These are phyloP conservation scores for Escovopsis sp. DNA, from an alignment of 2,329 filamentous ascomycete genomes.

Conservation along the genomic window DNA sequence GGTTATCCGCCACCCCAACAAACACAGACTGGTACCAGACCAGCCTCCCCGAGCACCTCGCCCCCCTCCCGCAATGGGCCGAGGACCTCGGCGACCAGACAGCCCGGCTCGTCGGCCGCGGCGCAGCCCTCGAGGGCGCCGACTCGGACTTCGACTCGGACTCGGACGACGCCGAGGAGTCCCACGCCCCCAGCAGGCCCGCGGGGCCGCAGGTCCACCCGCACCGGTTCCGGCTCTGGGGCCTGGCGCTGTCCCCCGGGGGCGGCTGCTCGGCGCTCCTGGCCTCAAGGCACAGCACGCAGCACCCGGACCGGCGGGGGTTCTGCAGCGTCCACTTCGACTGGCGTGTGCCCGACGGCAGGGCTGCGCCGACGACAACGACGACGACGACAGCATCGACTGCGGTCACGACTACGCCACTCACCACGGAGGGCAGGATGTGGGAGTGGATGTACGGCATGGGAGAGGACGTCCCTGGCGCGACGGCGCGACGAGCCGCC, in stretches of 20 bases:
- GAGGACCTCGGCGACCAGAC: slow-evolving; percentile 30
- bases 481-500: slow-evolving; percentile 13
- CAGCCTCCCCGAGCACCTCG: slow-evolving; percentile 22
- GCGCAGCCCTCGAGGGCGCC: slow-evolving; percentile 26
- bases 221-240: slow-evolving; percentile 38
- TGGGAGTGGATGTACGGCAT: slow-evolving; percentile 47
- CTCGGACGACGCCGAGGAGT: slow-evolving; percentile 9
- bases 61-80: slow-evolving; percentile 29
- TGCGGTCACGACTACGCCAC: slow-evolving; percentile 13
- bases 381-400: background rate
- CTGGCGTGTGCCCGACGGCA: slow-evolving; percentile 10
- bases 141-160: slow-evolving; percentile 15
- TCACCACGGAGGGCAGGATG: slow-evolving; percentile 39
- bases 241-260: slow-evolving; percentile 35
- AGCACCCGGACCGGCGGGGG: slow-evolving; percentile 30
- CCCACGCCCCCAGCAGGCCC: slow-evolving; percentile 1
- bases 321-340: slow-evolving; percentile 24
- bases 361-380: slow-evolving; percentile 1
- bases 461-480: slow-evolving; percentile 30
- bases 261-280: slow-evolving; percentile 37
- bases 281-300: slow-evolving; percentile 32
- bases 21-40: slow-evolving; percentile 40
- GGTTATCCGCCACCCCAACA: slow-evolving; percentile 35
- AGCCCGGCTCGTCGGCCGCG: slow-evolving; percentile 28
- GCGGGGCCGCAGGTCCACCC: slow-evolving; percentile 29